Base-by-base conservation (phyloP, 1,284 basidiomycete species). In the Sutorius eximius region DNA sequence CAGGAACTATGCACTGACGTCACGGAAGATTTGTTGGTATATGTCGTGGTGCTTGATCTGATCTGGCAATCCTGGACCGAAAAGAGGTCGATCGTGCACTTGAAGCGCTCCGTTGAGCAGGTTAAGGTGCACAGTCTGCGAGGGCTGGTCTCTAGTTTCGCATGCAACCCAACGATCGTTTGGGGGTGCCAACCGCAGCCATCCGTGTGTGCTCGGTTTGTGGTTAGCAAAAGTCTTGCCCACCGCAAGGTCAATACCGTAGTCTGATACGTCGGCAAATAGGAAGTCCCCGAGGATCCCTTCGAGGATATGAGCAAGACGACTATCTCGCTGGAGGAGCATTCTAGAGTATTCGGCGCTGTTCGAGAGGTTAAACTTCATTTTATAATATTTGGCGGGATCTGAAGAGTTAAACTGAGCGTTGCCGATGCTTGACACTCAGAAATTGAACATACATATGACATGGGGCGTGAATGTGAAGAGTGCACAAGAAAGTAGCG, bases 21-120 rank as follows among this genome's bases (percentile, higher is more conserved):
- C 34, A 15, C 61, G 62, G 34, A 74, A 71, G 22, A 80, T 55
- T 34, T 34, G 16, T 34, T 34, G 15, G 15, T 16, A 16, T 24
- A 24, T 24, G 22, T 5, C 5, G 22, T 24, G 22, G 5, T 5
- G 22, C 34, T 9, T 36, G 10, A 36, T 36, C 3, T 0, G 3
- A 36, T 1, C 6, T 10, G 34, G 34, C 34, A 36, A 36, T 10
- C 34, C n/a, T 24, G 22, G 22, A n/a, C 34, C 34, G 2, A 36
- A n/a, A n/a, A 10, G n/a, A 4, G 3, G 34, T 9, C n/a, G 9
- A 36, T 36, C n/a, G 22, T 24, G 22, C 34, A 36, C 3, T 36
- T 4, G 34, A 3, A 36, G 34, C n/a, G 34, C 8, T 10, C 34
- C 16, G 8, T 10, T n/a, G n/a, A 36, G 34, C 16, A 34, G 15